Conservation (phyloP, 208 protist genomes). For the Trypanosoma rangeli region DNA sequence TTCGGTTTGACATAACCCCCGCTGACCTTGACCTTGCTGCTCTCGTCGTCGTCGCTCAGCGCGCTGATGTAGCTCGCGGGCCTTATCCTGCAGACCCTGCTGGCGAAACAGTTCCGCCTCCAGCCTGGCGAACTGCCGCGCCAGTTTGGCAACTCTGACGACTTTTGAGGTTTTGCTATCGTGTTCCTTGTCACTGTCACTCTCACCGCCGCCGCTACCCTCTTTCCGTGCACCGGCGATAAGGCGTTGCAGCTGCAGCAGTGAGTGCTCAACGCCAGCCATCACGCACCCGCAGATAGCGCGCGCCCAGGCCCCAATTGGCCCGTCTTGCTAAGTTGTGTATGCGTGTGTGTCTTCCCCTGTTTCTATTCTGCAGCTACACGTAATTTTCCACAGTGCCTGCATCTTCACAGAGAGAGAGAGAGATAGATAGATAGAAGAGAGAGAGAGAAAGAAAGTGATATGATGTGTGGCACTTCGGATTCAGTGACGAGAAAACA, state of each 20-base stretch:
- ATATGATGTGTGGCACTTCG: neutral
- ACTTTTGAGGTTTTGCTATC: neutral
- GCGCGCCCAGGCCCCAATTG: neutral
- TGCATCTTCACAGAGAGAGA: slow-evolving; percentile 1
- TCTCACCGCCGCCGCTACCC: neutral
- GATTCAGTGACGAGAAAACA: neutral
- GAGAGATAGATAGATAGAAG: slow-evolving; percentile 1
- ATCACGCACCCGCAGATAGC: neutral
- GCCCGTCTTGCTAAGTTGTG: neutral
- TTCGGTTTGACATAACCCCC: neutral
- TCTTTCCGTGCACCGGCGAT: slow-evolving; percentile 7
- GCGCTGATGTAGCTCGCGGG: neutral
- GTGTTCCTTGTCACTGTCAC: neutral
- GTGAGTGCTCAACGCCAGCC: slow-evolving; percentile 8
- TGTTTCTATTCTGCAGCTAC: neutral
- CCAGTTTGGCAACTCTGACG: slow-evolving; percentile 10
- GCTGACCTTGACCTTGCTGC: neutral
- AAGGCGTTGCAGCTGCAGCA: slow-evolving; percentile 11
- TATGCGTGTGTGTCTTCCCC: neutral
- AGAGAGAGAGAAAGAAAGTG: slow-evolving; percentile 11
- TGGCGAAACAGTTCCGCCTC: slow-evolving; percentile 15
- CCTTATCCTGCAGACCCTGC: neutral
- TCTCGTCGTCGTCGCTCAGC: slow-evolving; percentile 10
- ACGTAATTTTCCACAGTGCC: neutral
- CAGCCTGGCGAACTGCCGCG: slow-evolving; percentile 3